phyloP scores from a whole-genome alignment of 495 filamentous ascomycete genomes.

The Penicillium pancosmium region DNA sequence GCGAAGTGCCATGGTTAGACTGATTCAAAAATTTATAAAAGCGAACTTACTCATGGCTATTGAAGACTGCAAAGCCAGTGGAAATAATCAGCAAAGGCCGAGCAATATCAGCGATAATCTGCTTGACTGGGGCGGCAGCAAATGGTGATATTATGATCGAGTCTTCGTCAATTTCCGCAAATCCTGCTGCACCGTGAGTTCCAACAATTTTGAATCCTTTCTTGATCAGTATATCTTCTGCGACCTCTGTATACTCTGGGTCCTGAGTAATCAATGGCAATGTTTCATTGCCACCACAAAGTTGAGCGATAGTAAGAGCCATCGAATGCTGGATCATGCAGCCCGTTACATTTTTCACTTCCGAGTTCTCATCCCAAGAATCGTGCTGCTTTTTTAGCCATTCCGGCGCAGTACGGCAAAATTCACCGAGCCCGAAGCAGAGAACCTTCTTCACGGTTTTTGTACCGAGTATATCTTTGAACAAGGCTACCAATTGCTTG shows the following conservation, averaged over 20 bases:
- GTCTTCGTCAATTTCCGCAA: conserved; percentile 40
- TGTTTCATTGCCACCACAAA: conserved; percentile 30
- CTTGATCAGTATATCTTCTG: conserved; percentile 34
- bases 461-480: conserved; percentile 30
- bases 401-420: conserved; percentile 33
- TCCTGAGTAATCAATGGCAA: conserved; percentile 35
- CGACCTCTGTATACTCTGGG: conserved; percentile 34
- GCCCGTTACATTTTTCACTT: conserved; percentile 29
- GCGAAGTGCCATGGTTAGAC: conserved; percentile 26
- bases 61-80: conserved; percentile 29
- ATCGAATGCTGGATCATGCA: conserved; percentile 37
- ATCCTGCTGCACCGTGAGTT: conserved; percentile 40
- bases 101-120: conserved; percentile 41
- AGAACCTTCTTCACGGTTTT: conserved; percentile 40
- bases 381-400: conserved; percentile 33
- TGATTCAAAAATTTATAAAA: conserved; percentile 29
- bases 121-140: conserved; percentile 35
- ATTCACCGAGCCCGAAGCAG: conserved; percentile 43
- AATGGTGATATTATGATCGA: conserved; percentile 38
- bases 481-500: conserved; percentile 27
- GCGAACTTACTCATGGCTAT: conserved; percentile 33
- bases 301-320: conserved; percentile 37
- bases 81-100: conserved; percentile 35
- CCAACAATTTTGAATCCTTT: conserved; percentile 41
- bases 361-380: conserved; percentile 32